Evolutionary conservation across 139 green algal genomes (phyloP).

Genomic region (Eudorina sp.): DNA sequence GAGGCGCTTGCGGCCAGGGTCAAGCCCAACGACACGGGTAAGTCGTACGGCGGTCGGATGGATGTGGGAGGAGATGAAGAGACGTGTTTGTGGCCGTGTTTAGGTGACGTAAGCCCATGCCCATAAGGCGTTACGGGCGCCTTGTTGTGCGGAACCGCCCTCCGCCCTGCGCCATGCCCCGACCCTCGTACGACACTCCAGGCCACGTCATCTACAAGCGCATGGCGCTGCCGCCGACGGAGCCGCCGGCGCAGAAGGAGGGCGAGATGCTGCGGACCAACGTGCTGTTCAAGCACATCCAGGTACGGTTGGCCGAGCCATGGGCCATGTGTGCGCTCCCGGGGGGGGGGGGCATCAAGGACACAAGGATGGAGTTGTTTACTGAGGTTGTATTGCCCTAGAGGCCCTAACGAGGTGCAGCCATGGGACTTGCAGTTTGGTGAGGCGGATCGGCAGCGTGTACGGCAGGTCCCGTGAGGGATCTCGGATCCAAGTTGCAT

Average conservation of each 20-base stretch:
- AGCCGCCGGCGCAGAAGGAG: constrained; percentile 25
- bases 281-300: constrained; percentile 79
- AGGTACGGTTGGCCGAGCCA: constrained; percentile 68
- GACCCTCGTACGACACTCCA: not conserved
- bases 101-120: too few species aligned
- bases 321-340: too few species aligned
- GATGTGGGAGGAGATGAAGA: not conserved
- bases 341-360: too few species aligned
- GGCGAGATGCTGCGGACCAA: constrained; percentile 61
- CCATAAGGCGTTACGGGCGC: too few species aligned
- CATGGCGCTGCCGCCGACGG: constrained; percentile 65
- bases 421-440: too few species aligned
- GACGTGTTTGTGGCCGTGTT: not conserved
- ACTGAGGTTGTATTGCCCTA: too few species aligned
- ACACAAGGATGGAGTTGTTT: too few species aligned
- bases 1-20: constrained; percentile 59
- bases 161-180: not conserved
- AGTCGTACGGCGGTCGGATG: not conserved
- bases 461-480: too few species aligned
- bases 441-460: too few species aligned
- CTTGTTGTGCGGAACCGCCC: too few species aligned
- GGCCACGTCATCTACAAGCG: constrained; percentile 69
- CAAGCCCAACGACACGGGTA: constrained; percentile 47
- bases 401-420: too few species aligned
- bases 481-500: too few species aligned